These are phyloP conservation scores for Neospermospora avenae DNA, from an alignment of 2,329 filamentous ascomycete species.

Conservation along the genomic window DNA sequence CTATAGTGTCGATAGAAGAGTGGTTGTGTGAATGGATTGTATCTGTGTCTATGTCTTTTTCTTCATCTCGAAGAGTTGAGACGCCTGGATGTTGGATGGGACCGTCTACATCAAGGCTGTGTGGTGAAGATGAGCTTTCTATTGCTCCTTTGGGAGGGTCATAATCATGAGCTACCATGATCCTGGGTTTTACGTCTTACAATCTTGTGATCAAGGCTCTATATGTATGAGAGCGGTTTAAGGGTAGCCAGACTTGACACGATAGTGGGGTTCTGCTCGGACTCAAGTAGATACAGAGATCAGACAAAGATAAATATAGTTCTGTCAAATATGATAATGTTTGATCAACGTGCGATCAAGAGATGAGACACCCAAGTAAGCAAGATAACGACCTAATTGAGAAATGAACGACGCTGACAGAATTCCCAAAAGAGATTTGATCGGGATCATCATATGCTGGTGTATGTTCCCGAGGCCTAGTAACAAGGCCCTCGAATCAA, in stretches of 20 bases:
- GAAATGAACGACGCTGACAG: background rate
- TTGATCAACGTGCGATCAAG: background rate
- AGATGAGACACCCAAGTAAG: background rate
- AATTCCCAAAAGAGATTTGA: background rate
- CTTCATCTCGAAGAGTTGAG: slow-evolving; percentile 16
- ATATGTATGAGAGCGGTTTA: background rate
- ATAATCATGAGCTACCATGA: slow-evolving; percentile 7
- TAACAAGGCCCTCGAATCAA: background rate
- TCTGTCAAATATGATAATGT: background rate
- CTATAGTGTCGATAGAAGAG: slow-evolving; percentile 21
- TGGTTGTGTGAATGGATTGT: slow-evolving; percentile 21
- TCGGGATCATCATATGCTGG: background rate
- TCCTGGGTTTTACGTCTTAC: background rate
- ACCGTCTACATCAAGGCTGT: slow-evolving; percentile 16
- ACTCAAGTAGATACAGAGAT: background rate
- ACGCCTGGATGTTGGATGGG: slow-evolving; percentile 21
- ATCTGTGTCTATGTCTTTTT: slow-evolving; percentile 6
- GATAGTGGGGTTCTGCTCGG: background rate
- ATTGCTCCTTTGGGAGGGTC: slow-evolving; percentile 22
- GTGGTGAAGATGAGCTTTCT: slow-evolving; percentile 11
- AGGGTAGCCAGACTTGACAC: background rate
- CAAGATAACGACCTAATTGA: background rate
- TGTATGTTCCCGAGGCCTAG: background rate
- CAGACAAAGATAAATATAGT: background rate
- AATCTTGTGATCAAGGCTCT: background rate